phyloP scores from a whole-genome alignment of 305 asterid species.

The Solanum hybrid region DNA sequence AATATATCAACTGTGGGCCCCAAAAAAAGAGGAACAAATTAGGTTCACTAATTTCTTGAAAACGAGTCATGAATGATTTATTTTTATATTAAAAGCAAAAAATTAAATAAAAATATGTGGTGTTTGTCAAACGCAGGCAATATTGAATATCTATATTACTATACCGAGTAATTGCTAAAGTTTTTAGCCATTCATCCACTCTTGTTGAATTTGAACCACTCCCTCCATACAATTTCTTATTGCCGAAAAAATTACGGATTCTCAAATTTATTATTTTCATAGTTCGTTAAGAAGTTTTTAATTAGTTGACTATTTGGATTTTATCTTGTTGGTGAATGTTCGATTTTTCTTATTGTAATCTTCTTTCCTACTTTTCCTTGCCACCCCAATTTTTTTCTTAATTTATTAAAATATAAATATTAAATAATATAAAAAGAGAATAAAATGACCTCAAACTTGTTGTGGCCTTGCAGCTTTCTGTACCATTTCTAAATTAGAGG shows the following conservation, averaged over 20 bases:
- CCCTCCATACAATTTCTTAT: neutral
- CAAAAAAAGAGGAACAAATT: neutral
- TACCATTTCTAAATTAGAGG: neutral
- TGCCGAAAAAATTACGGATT: neutral
- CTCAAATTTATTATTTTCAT: neutral
- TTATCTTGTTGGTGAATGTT: rapidly evolving
- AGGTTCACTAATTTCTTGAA: constrained; percentile 7
- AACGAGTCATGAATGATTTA: neutral
- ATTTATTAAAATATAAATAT: neutral
- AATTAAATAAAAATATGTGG: neutral
- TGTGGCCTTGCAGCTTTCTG: neutral
- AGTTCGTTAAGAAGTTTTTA: neutral
- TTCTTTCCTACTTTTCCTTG: neutral
- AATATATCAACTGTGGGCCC: neutral
- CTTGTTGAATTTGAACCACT: constrained; percentile 8
- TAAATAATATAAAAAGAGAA: neutral
- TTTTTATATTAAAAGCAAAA: neutral
- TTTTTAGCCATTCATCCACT: neutral
- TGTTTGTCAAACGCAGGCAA: constrained; percentile 7
- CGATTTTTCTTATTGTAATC: neutral
- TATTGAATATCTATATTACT: neutral
- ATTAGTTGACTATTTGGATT: too few relatives aligned
- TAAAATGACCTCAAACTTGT: neutral
- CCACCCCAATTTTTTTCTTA: too few relatives aligned
- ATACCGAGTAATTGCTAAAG: neutral